Percentiles rank a stretch among this genome's conserved stretches.
These are phyloP conservation scores for Hanseniaspora jakobsenii DNA, from an alignment of 805 yeast genomes.

Conservation along the genomic window DNA sequence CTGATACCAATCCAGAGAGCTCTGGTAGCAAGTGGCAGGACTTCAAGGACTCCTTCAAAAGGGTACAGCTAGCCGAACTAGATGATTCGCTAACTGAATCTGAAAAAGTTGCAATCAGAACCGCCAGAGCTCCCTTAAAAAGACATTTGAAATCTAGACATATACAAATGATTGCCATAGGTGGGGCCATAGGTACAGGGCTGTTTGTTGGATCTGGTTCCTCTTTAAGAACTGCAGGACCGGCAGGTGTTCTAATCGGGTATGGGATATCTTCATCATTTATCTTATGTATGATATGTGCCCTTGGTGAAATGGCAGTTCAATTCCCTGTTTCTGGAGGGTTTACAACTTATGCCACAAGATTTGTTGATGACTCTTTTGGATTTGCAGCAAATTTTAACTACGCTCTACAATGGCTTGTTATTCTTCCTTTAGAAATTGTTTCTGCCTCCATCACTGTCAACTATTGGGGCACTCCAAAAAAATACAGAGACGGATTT, in stretches of 20 bases:
- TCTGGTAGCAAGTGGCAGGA: slow-evolving; percentile 27
- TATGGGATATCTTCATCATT: slow-evolving; percentile 43
- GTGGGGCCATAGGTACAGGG: slow-evolving; percentile 68
- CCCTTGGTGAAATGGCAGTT: slow-evolving; percentile 49
- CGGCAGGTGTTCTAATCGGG: slow-evolving; percentile 50
- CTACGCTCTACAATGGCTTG: slow-evolving; percentile 42
- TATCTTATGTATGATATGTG: slow-evolving; percentile 48
- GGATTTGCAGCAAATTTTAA: slow-evolving; percentile 55
- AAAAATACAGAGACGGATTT: slow-evolving; percentile 38
- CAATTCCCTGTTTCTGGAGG: slow-evolving; percentile 55
- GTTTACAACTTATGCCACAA: slow-evolving; percentile 48
- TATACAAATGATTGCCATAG: slow-evolving; percentile 56
- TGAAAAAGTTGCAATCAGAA: slow-evolving; percentile 36
- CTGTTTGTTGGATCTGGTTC: slow-evolving; percentile 60
- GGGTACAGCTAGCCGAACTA: slow-evolving; percentile 27
- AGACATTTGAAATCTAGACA: slow-evolving; percentile 43
- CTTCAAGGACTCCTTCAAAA: slow-evolving; percentile 41
- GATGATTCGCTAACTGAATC: slow-evolving; percentile 33
- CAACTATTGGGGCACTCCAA: slow-evolving; percentile 37
- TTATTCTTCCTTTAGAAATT: slow-evolving; percentile 40
- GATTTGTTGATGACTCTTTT: slow-evolving; percentile 48
- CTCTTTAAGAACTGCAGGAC: slow-evolving; percentile 53
- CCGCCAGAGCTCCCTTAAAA: slow-evolving; percentile 46
- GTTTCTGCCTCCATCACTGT: slow-evolving; percentile 45
- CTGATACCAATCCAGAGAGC: background rate